These are phyloP conservation scores for Mortierella alpina DNA, from an alignment of 192 early-diverging fungal species.

Conservation along the genomic window DNA sequence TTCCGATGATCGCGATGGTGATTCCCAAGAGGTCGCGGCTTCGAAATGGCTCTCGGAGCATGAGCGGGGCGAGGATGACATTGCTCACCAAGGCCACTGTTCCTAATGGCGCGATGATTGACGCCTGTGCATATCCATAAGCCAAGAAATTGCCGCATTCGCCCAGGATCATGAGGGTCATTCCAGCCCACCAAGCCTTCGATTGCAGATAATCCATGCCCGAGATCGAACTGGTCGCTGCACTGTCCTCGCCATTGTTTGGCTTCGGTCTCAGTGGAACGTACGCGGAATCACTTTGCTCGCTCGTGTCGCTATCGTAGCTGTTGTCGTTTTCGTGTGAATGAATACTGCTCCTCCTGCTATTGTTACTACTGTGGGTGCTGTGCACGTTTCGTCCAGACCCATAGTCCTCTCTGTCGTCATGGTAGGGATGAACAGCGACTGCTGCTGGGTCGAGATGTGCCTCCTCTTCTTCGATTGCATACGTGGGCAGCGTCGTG, in stretches of 20 bases:
- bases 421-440: background rate
- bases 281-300: slow-evolving; percentile 20
- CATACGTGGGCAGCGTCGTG: background rate
- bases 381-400: background rate
- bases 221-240: slow-evolving; percentile 23
- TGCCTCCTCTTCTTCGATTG: background rate
- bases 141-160: slow-evolving; percentile 66
- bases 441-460: too few species aligned
- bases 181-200: slow-evolving; percentile 77
- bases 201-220: slow-evolving; percentile 61
- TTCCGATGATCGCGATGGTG: slow-evolving; percentile 70
- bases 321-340: background rate
- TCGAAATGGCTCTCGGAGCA: slow-evolving; percentile 72
- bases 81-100: slow-evolving; percentile 78
- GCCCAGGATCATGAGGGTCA: slow-evolving; percentile 69
- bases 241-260: slow-evolving; percentile 22
- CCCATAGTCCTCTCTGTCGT: background rate
- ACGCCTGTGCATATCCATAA: slow-evolving; percentile 81
- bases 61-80: slow-evolving; percentile 76
- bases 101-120: slow-evolving; percentile 79
- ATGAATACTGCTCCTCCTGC: slow-evolving; percentile 1
- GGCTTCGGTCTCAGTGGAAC: background rate
- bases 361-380: slow-evolving; percentile 7
- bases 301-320: slow-evolving; percentile 40
- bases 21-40: slow-evolving; percentile 70